Conservation (phyloP, 306 rosid genomes). For the Psophocarpus tetragonolobus region DNA sequence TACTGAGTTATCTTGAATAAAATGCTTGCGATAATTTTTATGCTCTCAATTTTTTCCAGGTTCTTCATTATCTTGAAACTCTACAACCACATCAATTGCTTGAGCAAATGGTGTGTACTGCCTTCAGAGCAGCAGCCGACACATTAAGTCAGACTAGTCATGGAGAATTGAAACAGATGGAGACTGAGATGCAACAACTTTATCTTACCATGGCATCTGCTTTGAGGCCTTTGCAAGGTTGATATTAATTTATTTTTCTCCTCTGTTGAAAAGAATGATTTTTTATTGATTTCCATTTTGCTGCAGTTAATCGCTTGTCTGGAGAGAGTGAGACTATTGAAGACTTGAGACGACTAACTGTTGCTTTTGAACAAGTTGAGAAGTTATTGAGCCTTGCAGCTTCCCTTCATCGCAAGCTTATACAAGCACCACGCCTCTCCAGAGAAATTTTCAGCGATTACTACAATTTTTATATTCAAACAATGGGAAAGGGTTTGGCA, state of each 20-base stretch:
- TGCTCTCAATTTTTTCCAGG: conserved; percentile 49
- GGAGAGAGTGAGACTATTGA: conserved; percentile 68
- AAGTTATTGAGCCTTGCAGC: conserved; percentile 73
- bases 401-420: conserved; percentile 84
- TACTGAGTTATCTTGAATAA: not conserved
- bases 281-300: conserved; percentile 28
- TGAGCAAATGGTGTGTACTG: conserved; percentile 88
- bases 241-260: conserved; percentile 14
- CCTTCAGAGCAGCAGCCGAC: conserved; percentile 85
- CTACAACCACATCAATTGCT: conserved; percentile 78
- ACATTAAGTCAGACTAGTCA: conserved; percentile 71
- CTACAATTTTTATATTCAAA: conserved; percentile 63
- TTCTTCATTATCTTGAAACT: conserved; percentile 95
- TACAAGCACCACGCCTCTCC: conserved; percentile 75
- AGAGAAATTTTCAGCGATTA: conserved; percentile 73
- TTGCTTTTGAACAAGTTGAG: conserved; percentile 80
- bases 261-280: not conserved
- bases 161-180: conserved; percentile 82
- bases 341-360: conserved; percentile 66
- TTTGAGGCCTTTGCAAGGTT: conserved; percentile 80
- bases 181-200: conserved; percentile 73
- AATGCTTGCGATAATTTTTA: conserved; percentile 13
- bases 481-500: conserved; percentile 58
- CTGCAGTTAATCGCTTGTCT: conserved; percentile 71
- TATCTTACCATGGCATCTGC: conserved; percentile 67